Conservation (phyloP, 306 rosid species). For the Cucumis hystrix region DNA sequence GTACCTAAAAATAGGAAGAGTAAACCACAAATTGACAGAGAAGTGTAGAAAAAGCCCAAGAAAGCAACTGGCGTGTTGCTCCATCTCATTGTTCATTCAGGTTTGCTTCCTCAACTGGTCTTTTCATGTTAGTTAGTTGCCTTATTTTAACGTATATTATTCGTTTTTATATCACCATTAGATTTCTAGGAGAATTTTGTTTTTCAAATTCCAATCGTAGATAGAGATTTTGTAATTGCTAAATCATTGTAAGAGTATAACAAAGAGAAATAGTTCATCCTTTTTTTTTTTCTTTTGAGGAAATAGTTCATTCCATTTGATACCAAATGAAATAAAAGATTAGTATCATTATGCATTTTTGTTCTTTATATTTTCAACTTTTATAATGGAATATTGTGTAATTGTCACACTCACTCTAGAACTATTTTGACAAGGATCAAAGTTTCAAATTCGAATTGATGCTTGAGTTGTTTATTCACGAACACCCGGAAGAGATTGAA, state of each 20-base stretch:
- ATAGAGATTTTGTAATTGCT: slow-evolving; percentile 34
- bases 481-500: not conserved
- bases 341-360: not conserved
- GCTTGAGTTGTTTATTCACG: not conserved
- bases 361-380: not conserved
- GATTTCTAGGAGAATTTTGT: slow-evolving; percentile 24
- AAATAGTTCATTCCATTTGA: slow-evolving; percentile 1
- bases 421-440: not conserved
- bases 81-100: not conserved
- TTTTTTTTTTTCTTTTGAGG: not conserved
- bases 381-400: not conserved
- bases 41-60: not conserved
- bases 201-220: slow-evolving; percentile 26
- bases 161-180: slow-evolving; percentile 11
- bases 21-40: not conserved
- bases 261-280: not conserved
- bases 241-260: not conserved
- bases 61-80: not conserved
- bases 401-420: no score
- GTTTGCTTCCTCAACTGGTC: not conserved
- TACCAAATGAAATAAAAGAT: not conserved
- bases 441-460: not conserved
- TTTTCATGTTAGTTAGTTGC: not conserved
- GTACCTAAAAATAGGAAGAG: not conserved
- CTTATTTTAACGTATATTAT: slow-evolving; percentile 18